These are phyloP conservation scores for Fusarium falciforme DNA, from an alignment of 2,329 filamentous ascomycete species.

Conservation along the genomic window DNA sequence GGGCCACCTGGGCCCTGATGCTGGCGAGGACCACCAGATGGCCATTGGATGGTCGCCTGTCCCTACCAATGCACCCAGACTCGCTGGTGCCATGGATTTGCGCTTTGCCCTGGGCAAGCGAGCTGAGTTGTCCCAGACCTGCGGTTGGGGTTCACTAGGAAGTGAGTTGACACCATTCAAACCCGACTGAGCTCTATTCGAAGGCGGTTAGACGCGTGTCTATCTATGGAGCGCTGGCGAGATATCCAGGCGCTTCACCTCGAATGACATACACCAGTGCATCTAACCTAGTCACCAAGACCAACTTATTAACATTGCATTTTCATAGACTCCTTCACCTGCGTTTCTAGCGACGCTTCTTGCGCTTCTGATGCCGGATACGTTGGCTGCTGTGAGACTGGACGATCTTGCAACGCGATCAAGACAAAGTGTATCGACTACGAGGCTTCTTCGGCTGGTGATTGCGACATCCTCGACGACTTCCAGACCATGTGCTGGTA, in stretches of 20 bases:
- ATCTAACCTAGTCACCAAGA: neutral
- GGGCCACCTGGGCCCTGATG: conserved; percentile 13
- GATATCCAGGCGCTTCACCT: neutral
- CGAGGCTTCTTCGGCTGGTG: conserved; percentile 33
- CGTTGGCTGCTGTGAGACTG: conserved; percentile 49
- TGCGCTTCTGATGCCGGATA: conserved; percentile 42
- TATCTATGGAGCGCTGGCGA: neutral
- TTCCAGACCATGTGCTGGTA: conserved; percentile 53
- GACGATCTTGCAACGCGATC: conserved; percentile 43
- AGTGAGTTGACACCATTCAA: conserved; percentile 41
- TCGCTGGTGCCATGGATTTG: conserved; percentile 46
- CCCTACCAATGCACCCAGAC: conserved; percentile 46
- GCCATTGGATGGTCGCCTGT: conserved; percentile 47
- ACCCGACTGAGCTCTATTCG: neutral
- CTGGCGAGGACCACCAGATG: conserved; percentile 38
- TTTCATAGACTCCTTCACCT: conserved; percentile 44
- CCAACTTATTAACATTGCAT: neutral
- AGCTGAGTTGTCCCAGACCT: conserved; percentile 43
- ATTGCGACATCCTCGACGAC: conserved; percentile 43
- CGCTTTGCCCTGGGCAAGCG: conserved; percentile 45
- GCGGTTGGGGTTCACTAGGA: conserved; percentile 46
- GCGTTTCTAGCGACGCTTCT: conserved; percentile 40
- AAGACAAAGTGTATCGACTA: conserved; percentile 50
- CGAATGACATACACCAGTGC: neutral
- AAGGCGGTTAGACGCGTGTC: neutral